Evolutionary conservation across 129 eudicot species (phyloP).

Genomic region (Silybum marianum): DNA sequence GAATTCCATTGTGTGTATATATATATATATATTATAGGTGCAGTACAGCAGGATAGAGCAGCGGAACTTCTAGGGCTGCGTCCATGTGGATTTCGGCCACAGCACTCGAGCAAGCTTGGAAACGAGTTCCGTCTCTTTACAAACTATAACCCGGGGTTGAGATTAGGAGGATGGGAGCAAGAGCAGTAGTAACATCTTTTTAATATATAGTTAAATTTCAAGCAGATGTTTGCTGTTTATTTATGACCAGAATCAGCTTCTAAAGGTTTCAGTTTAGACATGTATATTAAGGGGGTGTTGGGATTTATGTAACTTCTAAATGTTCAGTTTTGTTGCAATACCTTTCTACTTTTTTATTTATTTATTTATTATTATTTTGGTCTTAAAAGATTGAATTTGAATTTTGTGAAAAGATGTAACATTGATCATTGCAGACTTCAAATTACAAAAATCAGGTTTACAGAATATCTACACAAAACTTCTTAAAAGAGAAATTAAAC

Average conservation of each 20-base stretch:
- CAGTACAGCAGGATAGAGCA: conserved; percentile 81
- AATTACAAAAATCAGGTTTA: too few species aligned
- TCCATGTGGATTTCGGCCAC: conserved; percentile 92
- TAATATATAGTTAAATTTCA: not conserved
- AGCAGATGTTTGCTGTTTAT: not conserved
- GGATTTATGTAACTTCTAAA: too few species aligned
- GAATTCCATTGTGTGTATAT: not conserved
- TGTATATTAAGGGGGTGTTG: too few species aligned
- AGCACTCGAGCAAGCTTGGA: conserved; percentile 93
- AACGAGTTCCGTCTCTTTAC: conserved; percentile 88
- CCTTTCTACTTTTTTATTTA: not conserved
- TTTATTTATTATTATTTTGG: not conserved
- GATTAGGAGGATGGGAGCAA: conserved; percentile 90
- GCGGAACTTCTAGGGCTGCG: conserved; percentile 69
- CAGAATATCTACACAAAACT: too few species aligned
- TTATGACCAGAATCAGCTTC: not conserved
- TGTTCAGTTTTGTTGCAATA: not conserved
- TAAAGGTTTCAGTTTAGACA: too few species aligned
- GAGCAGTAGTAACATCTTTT: conserved; percentile 9
- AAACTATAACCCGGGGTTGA: conserved; percentile 77
- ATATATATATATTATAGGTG: conserved; percentile 48
- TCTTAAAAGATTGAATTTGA: not conserved
- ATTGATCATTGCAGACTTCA: too few species aligned
- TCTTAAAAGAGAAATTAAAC: too few species aligned
- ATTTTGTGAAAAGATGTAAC: not conserved